Evolutionary conservation across 1,284 basidiomycete species (phyloP).

Genomic region (Sanguinoderma infundibulare): DNA sequence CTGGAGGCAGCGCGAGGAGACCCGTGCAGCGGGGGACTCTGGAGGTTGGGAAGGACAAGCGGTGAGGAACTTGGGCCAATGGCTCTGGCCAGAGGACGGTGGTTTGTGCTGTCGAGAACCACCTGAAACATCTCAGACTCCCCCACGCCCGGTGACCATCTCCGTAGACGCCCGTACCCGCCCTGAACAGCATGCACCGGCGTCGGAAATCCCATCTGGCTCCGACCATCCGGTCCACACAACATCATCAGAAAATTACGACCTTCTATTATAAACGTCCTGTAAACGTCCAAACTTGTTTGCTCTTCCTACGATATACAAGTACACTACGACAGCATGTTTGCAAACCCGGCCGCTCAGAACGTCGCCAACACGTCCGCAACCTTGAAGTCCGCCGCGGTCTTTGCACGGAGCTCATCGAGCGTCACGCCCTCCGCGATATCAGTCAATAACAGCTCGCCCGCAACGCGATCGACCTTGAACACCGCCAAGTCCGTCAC

Average conservation of each 20-base stretch:
- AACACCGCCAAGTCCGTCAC: conserved; percentile 95
- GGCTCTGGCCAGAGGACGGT: background rate
- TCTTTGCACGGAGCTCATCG: conserved; percentile 87
- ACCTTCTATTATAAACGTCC: background rate
- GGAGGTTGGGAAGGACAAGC: conserved; percentile 1
- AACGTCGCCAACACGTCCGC: conserved; percentile 37
- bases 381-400: conserved; percentile 78
- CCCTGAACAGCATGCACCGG: too few species aligned
- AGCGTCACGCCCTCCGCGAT: conserved; percentile 83
- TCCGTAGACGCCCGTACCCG: background rate
- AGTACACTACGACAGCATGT: background rate
- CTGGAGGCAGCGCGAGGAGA: conserved; percentile 1
- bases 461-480: conserved; percentile 79
- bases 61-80: too few species aligned
- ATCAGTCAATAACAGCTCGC: conserved; percentile 80
- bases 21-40: conserved; percentile 6
- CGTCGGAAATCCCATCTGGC: too few species aligned
- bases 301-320: too few species aligned
- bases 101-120: background rate
- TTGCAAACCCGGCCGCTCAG: conserved; percentile 9
- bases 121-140: conserved; percentile 24
- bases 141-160: background rate
- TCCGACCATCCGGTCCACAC: background rate
- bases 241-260: too few species aligned
- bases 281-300: too few species aligned